Percentiles rank a stretch among this genome's conserved stretches.
These are phyloP conservation scores for Suillus subluteus DNA, from an alignment of 768 basidiomycete species.

Conservation along the genomic window DNA sequence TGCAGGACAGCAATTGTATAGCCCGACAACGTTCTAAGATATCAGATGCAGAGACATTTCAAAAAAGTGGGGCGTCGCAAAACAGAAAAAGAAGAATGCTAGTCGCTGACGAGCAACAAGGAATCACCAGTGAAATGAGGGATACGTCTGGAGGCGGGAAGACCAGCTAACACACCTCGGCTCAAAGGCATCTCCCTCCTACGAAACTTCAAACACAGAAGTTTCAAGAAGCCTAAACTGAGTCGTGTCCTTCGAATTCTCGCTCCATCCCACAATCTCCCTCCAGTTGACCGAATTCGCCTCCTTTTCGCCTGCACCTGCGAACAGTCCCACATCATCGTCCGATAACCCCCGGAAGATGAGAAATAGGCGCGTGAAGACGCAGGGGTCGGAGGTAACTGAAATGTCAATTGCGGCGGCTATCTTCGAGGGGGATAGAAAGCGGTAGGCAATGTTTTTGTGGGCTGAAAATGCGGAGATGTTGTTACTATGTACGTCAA, in stretches of 20 bases:
- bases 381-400: slow-evolving; percentile 78
- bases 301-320: slow-evolving; percentile 84
- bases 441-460: slow-evolving; percentile 90
- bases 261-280: slow-evolving; percentile 79
- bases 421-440: slow-evolving; percentile 76
- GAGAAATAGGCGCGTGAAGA: slow-evolving; percentile 84
- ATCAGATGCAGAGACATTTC: slow-evolving; percentile 21
- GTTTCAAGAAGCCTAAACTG: slow-evolving; percentile 82
- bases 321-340: slow-evolving; percentile 76
- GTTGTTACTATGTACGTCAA: slow-evolving; percentile 58
- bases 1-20: slow-evolving; percentile 25
- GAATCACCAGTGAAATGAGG: slow-evolving; percentile 5
- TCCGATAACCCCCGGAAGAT: slow-evolving; percentile 84
- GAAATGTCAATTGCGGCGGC: slow-evolving; percentile 88
- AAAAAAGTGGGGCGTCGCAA: slow-evolving; percentile 8
- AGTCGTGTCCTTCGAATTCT: slow-evolving; percentile 73
- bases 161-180: slow-evolving; percentile 13
- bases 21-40: slow-evolving; percentile 29
- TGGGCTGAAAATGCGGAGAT: slow-evolving; percentile 72
- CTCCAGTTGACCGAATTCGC: slow-evolving; percentile 83
- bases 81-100: slow-evolving; percentile 7
- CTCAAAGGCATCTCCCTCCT: slow-evolving; percentile 15
- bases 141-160: slow-evolving; percentile 22
- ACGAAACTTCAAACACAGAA: slow-evolving; percentile 74
- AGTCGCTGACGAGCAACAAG: background rate